Percentiles rank a stretch among this genome's conserved stretches.
Evolutionary conservation across 768 basidiomycete genomes (phyloP).

Genomic region (Zangia roseola): DNA sequence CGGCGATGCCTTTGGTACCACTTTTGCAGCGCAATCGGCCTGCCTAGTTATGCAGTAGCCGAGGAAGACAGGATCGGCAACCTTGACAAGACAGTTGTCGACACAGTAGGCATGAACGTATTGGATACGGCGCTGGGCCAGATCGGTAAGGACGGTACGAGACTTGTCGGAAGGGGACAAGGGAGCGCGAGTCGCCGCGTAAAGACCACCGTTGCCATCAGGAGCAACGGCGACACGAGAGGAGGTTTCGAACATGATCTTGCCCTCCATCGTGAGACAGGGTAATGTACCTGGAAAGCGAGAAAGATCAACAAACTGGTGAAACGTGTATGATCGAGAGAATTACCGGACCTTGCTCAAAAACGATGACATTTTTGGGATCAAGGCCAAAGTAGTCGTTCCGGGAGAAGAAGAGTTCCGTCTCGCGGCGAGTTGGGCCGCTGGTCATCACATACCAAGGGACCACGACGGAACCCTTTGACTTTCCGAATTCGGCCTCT

Average conservation of each 20-base stretch:
- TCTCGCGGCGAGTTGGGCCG: conserved; percentile 87
- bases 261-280: conserved; percentile 91
- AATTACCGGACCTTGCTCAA: conserved; percentile 81
- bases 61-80: conserved; percentile 96
- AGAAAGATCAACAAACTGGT: not conserved
- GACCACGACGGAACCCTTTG: conserved; percentile 63
- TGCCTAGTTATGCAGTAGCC: conserved; percentile 89
- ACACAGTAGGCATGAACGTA: conserved; percentile 97
- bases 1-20: conserved; percentile 85
- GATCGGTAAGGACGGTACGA: conserved; percentile 80
- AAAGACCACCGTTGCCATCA: conserved; percentile 96
- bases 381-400: conserved; percentile 82
- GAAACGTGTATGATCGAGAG: conserved; percentile 1
- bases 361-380: conserved; percentile 80
- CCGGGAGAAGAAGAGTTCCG: conserved; percentile 79
- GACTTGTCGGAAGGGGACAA: conserved; percentile 57
- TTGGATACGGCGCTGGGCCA: conserved; percentile 68
- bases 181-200: conserved; percentile 86
- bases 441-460: conserved; percentile 99
- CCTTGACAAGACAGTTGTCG: conserved; percentile 97
- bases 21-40: conserved; percentile 93
- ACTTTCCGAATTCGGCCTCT: conserved; percentile 50
- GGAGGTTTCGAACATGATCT: conserved; percentile 80
- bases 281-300: conserved; percentile 78
- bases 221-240: conserved; percentile 91